Conservation (phyloP, 306 rosid genomes). For the Fagus sylvatica region DNA sequence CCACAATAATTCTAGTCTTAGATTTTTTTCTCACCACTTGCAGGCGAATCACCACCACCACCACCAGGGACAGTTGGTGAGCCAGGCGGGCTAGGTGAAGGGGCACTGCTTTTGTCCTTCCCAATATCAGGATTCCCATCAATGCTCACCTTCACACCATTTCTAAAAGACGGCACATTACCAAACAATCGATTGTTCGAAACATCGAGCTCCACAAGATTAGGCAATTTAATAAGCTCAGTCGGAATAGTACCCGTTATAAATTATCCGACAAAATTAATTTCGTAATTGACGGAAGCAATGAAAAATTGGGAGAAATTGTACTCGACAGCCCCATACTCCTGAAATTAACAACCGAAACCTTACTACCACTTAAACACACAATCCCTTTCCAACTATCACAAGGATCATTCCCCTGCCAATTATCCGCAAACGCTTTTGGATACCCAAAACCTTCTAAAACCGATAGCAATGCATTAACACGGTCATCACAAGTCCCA, state of each 20-base stretch:
- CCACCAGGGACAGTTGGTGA: slow-evolving; percentile 9
- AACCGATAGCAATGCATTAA: slow-evolving; percentile 46
- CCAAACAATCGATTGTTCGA: slow-evolving; percentile 64
- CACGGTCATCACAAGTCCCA: slow-evolving; percentile 50
- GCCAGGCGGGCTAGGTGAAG: not conserved
- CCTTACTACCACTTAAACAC: slow-evolving; percentile 39
- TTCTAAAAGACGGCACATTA: slow-evolving; percentile 43
- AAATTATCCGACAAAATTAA: slow-evolving; percentile 50
- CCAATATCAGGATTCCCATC: slow-evolving; percentile 69
- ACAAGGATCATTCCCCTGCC: slow-evolving; percentile 85
- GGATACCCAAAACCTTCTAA: slow-evolving; percentile 61
- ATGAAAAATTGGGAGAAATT: slow-evolving; percentile 42
- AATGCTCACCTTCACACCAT: slow-evolving; percentile 34
- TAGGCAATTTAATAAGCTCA: slow-evolving; percentile 51
- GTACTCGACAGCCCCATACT: slow-evolving; percentile 56
- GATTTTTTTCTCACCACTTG: slow-evolving; percentile 14
- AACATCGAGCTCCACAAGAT: slow-evolving; percentile 50
- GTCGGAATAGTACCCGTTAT: slow-evolving; percentile 58
- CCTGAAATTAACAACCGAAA: slow-evolving; percentile 53
- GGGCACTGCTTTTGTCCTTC: slow-evolving; percentile 33
- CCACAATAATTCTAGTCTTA: slow-evolving; percentile 24
- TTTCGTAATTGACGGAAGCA: slow-evolving; percentile 40
- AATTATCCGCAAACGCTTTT: slow-evolving; percentile 47
- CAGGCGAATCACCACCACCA: not conserved
- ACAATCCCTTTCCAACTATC: slow-evolving; percentile 52